Evolutionary conservation across 148 eudicot genomes (phyloP).

Genomic region (Arbutus unedo): DNA sequence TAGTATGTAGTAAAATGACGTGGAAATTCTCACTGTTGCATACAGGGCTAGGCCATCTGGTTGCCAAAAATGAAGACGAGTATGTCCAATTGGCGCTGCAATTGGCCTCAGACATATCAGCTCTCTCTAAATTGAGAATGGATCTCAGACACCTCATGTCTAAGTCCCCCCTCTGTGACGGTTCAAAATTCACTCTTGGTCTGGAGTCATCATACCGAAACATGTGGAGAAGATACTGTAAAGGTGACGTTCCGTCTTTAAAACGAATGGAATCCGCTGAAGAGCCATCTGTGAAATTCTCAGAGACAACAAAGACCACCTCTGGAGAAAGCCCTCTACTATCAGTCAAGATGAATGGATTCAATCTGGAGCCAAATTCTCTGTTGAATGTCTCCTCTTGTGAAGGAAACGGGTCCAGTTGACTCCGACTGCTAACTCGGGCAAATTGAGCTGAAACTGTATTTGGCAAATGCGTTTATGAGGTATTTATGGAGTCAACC

Average conservation of each 20-base stretch:
- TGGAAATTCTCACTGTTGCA: neutral
- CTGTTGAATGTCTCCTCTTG: slow-evolving; percentile 27
- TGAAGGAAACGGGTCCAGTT: slow-evolving; percentile 6
- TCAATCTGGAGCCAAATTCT: slow-evolving; percentile 31
- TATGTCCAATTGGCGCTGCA: slow-evolving; percentile 69
- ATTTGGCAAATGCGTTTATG: neutral
- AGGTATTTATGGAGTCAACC: neutral
- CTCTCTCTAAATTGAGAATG: slow-evolving; percentile 73
- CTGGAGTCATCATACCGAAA: slow-evolving; percentile 66
- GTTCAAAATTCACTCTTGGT: slow-evolving; percentile 62
- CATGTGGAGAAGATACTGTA: slow-evolving; percentile 83
- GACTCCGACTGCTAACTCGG: neutral
- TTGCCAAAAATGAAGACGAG: slow-evolving; percentile 87
- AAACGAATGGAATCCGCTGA: slow-evolving; percentile 48
- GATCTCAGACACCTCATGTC: slow-evolving; percentile 79
- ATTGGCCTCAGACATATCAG: slow-evolving; percentile 68
- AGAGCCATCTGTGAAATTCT: slow-evolving; percentile 20
- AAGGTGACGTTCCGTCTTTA: slow-evolving; percentile 79
- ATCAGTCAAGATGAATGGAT: slow-evolving; percentile 52
- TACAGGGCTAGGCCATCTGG: slow-evolving; percentile 71
- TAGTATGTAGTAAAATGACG: neutral
- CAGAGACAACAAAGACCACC: slow-evolving; percentile 34
- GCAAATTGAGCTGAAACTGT: neutral
- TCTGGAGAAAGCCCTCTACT: slow-evolving; percentile 28
- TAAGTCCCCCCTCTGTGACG: slow-evolving; percentile 85